Percentiles rank a stretch among this genome's conserved stretches.
phyloP scores from a whole-genome alignment of 495 filamentous ascomycete species.

The Margaritispora aquatica region DNA sequence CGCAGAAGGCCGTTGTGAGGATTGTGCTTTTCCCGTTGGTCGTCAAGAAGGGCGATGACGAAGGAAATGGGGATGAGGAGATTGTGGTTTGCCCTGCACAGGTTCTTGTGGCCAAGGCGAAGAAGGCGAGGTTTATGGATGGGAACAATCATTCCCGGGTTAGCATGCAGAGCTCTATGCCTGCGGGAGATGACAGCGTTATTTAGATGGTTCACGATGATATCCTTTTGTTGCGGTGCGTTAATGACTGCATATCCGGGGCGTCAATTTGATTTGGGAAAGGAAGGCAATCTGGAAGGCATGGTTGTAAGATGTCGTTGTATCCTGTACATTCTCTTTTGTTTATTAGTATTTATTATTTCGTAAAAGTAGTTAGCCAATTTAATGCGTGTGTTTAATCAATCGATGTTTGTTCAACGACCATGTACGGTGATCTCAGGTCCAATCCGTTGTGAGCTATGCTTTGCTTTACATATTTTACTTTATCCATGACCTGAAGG shows the following conservation, averaged over 20 bases:
- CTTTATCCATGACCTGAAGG: no score
- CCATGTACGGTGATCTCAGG: no score
- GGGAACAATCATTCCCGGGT: constrained; percentile 8
- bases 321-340: constrained; percentile 1
- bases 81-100: constrained; percentile 91
- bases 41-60: constrained; percentile 87
- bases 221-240: constrained; percentile 6
- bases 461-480: no score
- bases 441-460: no score
- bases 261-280: not conserved
- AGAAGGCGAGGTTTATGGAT: constrained; percentile 15
- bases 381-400: not conserved
- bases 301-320: not conserved
- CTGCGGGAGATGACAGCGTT: constrained; percentile 10
- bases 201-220: constrained; percentile 12
- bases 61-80: constrained; percentile 78
- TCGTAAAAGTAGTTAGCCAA: constrained; percentile 5
- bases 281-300: not conserved
- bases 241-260: constrained; percentile 1
- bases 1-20: constrained; percentile 67
- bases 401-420: no score
- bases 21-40: constrained; percentile 92
- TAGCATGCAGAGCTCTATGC: constrained; percentile 16
- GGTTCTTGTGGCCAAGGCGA: constrained; percentile 59
- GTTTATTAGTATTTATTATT: no score